Conservation (phyloP, 352 stramenopile genomes). For the Pythium folliculosum region DNA sequence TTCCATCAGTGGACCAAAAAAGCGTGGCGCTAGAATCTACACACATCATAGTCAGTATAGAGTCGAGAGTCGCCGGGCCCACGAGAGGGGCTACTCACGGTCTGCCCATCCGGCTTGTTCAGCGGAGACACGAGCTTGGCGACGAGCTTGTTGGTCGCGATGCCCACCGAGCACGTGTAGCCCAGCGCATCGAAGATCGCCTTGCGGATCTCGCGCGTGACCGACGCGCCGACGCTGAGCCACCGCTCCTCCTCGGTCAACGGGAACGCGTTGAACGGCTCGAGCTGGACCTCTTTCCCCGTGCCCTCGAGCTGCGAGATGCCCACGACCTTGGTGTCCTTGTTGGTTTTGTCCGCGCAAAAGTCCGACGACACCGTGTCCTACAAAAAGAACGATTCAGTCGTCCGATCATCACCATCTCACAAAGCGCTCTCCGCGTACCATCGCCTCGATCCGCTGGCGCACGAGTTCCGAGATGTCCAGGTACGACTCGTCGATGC, state of each 20-base stretch:
- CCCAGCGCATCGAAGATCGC: constrained; percentile 59
- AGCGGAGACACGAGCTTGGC: constrained; percentile 78
- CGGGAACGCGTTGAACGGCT: constrained; percentile 46
- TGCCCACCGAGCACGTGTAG: constrained; percentile 81
- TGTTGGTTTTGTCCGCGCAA: constrained; percentile 53
- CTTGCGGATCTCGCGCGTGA: constrained; percentile 74
- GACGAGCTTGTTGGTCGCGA: constrained; percentile 79
- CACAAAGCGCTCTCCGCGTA: constrained; percentile 14
- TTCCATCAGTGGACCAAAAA: constrained; percentile 64
- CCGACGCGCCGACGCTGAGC: constrained; percentile 61
- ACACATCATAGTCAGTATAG: background rate
- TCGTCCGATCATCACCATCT: background rate
- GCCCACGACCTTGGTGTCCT: constrained; percentile 75
- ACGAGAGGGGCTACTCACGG: constrained; percentile 29
- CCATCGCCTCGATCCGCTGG: constrained; percentile 51
- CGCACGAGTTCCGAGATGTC: constrained; percentile 71
- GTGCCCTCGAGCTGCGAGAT: constrained; percentile 42
- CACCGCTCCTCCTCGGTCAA: constrained; percentile 65
- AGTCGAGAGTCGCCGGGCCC: background rate
- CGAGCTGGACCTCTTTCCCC: constrained; percentile 33
- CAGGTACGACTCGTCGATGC: constrained; percentile 84
- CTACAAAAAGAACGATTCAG: constrained; percentile 23
- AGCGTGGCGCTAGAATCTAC: constrained; percentile 64
- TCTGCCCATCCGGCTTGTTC: constrained; percentile 84
- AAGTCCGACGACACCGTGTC: constrained; percentile 57